Evolutionary conservation across 2,329 filamentous ascomycete genomes (phyloP).

Genomic region (Fusarium transvaalense): DNA sequence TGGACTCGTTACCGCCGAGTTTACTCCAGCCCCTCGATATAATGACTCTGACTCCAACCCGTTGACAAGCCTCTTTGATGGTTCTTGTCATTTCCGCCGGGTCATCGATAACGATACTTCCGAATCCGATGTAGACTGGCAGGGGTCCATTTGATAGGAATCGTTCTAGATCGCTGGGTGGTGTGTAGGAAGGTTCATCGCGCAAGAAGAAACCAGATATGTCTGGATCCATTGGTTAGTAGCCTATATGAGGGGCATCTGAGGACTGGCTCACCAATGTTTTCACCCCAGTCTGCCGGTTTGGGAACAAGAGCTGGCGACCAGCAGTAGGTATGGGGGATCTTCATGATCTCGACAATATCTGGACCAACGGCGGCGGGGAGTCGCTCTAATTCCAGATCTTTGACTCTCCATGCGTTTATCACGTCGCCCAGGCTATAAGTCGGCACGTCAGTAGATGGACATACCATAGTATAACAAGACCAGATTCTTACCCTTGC

Average conservation of each 20-base stretch:
- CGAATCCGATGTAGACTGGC: slow-evolving; percentile 80
- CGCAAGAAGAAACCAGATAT: slow-evolving; percentile 84
- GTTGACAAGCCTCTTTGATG: slow-evolving; percentile 75
- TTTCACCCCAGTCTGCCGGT: slow-evolving; percentile 73
- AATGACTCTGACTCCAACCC: slow-evolving; percentile 74
- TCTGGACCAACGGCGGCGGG: slow-evolving; percentile 83
- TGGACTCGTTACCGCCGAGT: neutral
- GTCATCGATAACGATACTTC: slow-evolving; percentile 80
- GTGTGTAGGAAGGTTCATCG: slow-evolving; percentile 70
- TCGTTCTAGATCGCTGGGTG: slow-evolving; percentile 64
- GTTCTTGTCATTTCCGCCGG: slow-evolving; percentile 75
- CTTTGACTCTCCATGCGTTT: slow-evolving; percentile 77
- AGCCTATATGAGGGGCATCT: neutral
- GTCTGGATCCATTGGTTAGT: neutral
- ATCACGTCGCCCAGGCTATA: slow-evolving; percentile 75
- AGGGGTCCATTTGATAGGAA: slow-evolving; percentile 69
- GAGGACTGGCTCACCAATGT: slow-evolving; percentile 64
- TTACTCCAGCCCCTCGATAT: slow-evolving; percentile 80
- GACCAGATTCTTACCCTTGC: slow-evolving; percentile 69
- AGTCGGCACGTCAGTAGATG: neutral
- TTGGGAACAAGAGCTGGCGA: slow-evolving; percentile 75
- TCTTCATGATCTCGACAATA: slow-evolving; percentile 75
- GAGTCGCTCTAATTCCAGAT: slow-evolving; percentile 77
- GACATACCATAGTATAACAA: accelerated
- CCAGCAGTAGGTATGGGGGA: slow-evolving; percentile 81